These are phyloP conservation scores for Citrus maxima DNA, from an alignment of 345 rosid species.

Conservation along the genomic window DNA sequence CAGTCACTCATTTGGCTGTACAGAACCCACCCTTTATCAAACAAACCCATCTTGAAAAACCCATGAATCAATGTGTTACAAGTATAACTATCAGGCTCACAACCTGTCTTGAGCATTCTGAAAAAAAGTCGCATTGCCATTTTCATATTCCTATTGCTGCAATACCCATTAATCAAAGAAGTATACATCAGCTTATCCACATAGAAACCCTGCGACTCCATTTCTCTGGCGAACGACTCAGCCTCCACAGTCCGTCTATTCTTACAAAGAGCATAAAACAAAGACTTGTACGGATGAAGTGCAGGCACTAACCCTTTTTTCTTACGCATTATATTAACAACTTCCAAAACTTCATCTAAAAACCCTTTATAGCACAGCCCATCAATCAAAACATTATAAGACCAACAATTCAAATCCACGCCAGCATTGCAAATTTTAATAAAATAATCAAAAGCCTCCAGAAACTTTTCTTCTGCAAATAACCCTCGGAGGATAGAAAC, in stretches of 20 bases:
- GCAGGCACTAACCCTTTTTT: constrained; percentile 38
- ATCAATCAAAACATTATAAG: constrained; percentile 43
- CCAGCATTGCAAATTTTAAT: constrained; percentile 25
- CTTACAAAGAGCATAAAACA: constrained; percentile 63
- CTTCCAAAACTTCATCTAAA: constrained; percentile 47
- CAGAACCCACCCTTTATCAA: constrained; percentile 41
- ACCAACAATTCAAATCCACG: constrained; percentile 35
- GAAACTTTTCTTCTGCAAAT: constrained; percentile 33
- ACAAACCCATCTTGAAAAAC: constrained; percentile 45
- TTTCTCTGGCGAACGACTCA: constrained; percentile 46
- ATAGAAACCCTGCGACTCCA: constrained; percentile 51
- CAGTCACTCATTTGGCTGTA: constrained; percentile 39
- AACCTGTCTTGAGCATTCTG: constrained; percentile 59
- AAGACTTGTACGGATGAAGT: constrained; percentile 42
- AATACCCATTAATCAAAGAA: constrained; percentile 45
- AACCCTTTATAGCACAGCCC: constrained; percentile 46
- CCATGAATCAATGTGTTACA: constrained; percentile 65
- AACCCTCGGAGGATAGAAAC: constrained; percentile 39
- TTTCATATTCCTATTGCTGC: constrained; percentile 51
- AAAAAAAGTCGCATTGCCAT: constrained; percentile 56
- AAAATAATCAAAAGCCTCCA: constrained; percentile 50
- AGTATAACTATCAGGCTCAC: constrained; percentile 49
- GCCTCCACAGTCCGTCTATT: constrained; percentile 48
- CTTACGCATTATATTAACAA: constrained; percentile 43
- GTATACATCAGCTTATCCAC: constrained; percentile 57